These are phyloP conservation scores for Mortierella antarctica DNA, from an alignment of 192 early-diverging fungal species.

Conservation along the genomic window DNA sequence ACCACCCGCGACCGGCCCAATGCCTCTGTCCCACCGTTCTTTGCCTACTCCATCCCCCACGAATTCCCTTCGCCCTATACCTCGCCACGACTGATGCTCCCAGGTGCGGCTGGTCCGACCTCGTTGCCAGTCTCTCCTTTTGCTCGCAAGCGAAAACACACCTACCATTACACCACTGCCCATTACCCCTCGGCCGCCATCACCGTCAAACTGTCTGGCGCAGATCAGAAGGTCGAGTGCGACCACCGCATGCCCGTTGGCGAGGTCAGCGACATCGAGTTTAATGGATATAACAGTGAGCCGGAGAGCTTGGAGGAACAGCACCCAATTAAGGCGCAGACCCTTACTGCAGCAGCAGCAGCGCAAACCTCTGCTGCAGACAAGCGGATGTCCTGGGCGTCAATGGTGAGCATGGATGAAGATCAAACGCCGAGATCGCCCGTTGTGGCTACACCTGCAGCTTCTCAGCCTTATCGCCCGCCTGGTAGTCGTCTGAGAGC, in stretches of 20 bases:
- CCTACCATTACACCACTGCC: conserved; percentile 17
- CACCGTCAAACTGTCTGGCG: conserved; percentile 32
- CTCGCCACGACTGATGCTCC: conserved; percentile 41
- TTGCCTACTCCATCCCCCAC: conserved; percentile 51
- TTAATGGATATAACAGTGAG: conserved; percentile 12
- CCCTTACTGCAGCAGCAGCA: not conserved
- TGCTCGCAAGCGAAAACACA: conserved; percentile 50
- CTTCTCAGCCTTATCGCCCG: conserved; percentile 46
- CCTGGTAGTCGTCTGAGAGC: conserved; percentile 37
- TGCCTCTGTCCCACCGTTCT: conserved; percentile 37
- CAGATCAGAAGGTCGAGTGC: conserved; percentile 2
- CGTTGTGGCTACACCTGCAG: not conserved
- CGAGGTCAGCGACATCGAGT: conserved; percentile 19
- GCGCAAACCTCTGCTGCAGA: conserved; percentile 8
- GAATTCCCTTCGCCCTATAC: conserved; percentile 50
- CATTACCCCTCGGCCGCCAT: conserved; percentile 25
- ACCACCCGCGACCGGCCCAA: conserved; percentile 27
- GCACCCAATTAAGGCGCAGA: not conserved
- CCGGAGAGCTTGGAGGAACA: conserved; percentile 10
- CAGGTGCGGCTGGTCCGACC: conserved; percentile 38
- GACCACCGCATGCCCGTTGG: conserved; percentile 25
- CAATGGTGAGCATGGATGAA: conserved; percentile 44
- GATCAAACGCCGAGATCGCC: not conserved
- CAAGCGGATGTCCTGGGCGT: conserved; percentile 50
- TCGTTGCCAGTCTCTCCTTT: conserved; percentile 35